A percentile compares a stretch with the other conserved stretches of the same genome.
Evolutionary conservation across 2,329 filamentous ascomycete species (phyloP).

Genomic region (Exophiala alcalophila): DNA sequence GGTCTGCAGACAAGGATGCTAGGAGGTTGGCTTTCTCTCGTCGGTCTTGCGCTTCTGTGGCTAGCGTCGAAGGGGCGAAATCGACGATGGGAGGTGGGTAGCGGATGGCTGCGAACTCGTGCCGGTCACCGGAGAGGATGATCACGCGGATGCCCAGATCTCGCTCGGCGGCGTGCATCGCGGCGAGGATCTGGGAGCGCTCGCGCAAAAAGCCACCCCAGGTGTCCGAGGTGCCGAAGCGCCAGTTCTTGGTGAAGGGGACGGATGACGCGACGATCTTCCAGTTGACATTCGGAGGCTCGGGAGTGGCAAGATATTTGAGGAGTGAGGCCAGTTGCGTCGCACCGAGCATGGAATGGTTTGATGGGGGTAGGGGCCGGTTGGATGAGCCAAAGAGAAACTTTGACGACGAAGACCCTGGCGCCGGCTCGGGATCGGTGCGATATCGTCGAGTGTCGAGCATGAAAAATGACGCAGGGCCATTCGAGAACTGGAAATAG

Average conservation of each 20-base stretch:
- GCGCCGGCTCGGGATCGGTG: constrained; percentile 43
- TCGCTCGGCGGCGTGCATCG: constrained; percentile 84
- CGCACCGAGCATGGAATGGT: constrained; percentile 73
- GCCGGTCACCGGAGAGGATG: constrained; percentile 85
- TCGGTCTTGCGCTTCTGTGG: background rate
- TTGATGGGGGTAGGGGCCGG: constrained; percentile 46
- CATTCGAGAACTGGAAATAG: constrained; percentile 86
- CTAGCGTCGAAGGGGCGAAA: constrained; percentile 6
- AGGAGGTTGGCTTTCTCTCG: constrained; percentile 20
- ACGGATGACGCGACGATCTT: constrained; percentile 89
- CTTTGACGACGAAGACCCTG: constrained; percentile 5
- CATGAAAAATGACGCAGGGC: constrained; percentile 91
- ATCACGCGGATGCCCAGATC: constrained; percentile 71
- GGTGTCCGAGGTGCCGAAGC: constrained; percentile 79
- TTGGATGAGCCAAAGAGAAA: constrained; percentile 16
- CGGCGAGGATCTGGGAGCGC: constrained; percentile 73
- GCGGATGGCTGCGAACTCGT: constrained; percentile 90
- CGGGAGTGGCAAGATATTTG: constrained; percentile 68
- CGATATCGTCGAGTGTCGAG: constrained; percentile 88
- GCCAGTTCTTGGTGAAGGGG: constrained; percentile 98
- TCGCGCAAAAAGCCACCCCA: constrained; percentile 91
- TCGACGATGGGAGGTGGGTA: constrained; percentile 51
- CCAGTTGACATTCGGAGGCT: constrained; percentile 79
- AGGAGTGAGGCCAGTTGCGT: constrained; percentile 78
- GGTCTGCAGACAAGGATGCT: constrained; percentile 16